A percentile compares a stretch with the other conserved stretches of the same genome.
Evolutionary conservation across 306 rosid species (phyloP).

Genomic region (Calophaca sinica): DNA sequence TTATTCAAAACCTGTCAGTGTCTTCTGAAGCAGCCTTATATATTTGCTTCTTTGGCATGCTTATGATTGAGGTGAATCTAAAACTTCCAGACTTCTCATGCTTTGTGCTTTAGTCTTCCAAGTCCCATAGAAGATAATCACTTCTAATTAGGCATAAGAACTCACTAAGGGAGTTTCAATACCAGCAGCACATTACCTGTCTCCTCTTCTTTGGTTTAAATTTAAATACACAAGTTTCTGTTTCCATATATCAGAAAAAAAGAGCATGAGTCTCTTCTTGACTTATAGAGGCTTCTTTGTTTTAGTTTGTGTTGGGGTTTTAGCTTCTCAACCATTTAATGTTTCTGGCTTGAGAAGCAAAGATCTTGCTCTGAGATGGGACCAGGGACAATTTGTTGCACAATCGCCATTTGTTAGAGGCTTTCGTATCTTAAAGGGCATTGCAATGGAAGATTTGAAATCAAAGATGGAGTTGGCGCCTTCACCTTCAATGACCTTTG

Average conservation of each 20-base stretch:
- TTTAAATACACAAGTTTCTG: slow-evolving; percentile 32
- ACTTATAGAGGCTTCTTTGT: slow-evolving; percentile 53
- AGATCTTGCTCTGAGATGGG: slow-evolving; percentile 77
- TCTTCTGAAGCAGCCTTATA: slow-evolving; percentile 76
- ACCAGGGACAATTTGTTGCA: slow-evolving; percentile 18
- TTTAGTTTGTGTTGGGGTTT: slow-evolving; percentile 60
- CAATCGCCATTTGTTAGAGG: too few species aligned
- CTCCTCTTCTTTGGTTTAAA: slow-evolving; percentile 31
- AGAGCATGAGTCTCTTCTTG: slow-evolving; percentile 58
- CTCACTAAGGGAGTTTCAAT: slow-evolving; percentile 26
- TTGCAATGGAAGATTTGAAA: slow-evolving; percentile 59
- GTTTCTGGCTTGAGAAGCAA: slow-evolving; percentile 67
- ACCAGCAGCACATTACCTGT: slow-evolving; percentile 13
- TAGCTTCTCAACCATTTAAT: slow-evolving; percentile 67
- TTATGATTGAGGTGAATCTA: slow-evolving; percentile 81
- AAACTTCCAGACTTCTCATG: slow-evolving; percentile 56
- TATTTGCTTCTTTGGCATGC: slow-evolving; percentile 78
- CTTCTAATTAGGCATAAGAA: slow-evolving; percentile 55
- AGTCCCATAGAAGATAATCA: slow-evolving; percentile 63
- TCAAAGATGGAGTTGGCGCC: slow-evolving; percentile 65
- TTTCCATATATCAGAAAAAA: slow-evolving; percentile 30
- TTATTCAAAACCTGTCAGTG: slow-evolving; percentile 83
- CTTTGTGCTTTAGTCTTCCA: slow-evolving; percentile 67
- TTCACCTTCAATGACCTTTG: slow-evolving; percentile 64
- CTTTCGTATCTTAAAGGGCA: slow-evolving; percentile 58